Base-by-base conservation (phyloP, 2,329 filamentous ascomycete species). In the Sporothrix luriei region DNA sequence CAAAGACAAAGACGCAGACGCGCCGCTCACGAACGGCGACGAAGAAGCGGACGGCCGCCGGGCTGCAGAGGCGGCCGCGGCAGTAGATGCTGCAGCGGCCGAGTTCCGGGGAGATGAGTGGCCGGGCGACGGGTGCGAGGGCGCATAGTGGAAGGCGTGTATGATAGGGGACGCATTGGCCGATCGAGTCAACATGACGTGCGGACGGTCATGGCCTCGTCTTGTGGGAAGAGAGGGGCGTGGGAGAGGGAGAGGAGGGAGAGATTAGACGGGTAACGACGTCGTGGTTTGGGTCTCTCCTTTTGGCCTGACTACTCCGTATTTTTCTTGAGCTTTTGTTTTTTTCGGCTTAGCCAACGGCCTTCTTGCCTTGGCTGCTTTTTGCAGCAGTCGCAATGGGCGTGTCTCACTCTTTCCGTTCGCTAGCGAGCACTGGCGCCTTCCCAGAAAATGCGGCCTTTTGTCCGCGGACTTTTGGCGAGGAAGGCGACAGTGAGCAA, bases 171-270 rank as follows among this genome's bases (percentile, higher is more conserved):
- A 86, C 76, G 82, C 81, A 81, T 82, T 85, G 79, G 83, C 80
- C 76, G 85, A 87, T 76, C 84, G 85, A 78, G 84, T 85, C 83
- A 87, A 83, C 85, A 87, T 87, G 82, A 67, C 70, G 71, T 66
- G 66, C 51, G 43, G 49, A 62, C 33, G 70, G 61, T 48, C 65
- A 70, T 73, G 19, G 61, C 69, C 59, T 54, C 55, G 66, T 43
- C 64, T 66, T 38, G 40, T 68, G 38, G 33, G 16, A 51, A 49
- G 46, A 26, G 48, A 21, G 19, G n/a, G 64, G 11, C 26, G 64
- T 38, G 43, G 13, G 33, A 54, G 29, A 55, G 43, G 13, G 33
- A 54, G 29, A 55, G 29, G 40, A 5, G 49, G 43, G 48, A 55
- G 29, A 38, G 49, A 43, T 43, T 5, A 33, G 33, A 33, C 6